Evolutionary conservation across 2,329 filamentous ascomycete species (phyloP), one percentile per base, ranked within the genome.

Genomic region (Hymenoscyphus fraxineus): DNA sequence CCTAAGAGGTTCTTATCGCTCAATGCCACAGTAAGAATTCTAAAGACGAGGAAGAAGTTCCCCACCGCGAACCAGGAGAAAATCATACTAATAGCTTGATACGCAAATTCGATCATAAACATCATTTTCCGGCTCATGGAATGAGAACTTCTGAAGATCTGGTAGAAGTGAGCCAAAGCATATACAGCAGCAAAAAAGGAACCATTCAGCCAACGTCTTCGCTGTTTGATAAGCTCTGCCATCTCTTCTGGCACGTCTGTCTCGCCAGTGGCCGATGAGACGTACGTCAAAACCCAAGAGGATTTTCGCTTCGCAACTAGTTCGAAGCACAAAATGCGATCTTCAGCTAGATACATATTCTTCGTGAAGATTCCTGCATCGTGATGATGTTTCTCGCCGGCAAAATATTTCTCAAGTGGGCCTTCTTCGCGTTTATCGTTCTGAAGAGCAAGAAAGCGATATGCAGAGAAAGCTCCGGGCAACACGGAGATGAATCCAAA

Each of bases 21-120:
- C 69, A 98, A 80, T 73, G 93, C 96, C 15, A 87, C 88, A 1
- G 93, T 97, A 66, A 98, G 81, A 75, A 98, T 97, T 16, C 65
- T 65, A 41, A 70, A 71, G 4, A 70, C 66, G 27, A 67, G 60
- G 40, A 70, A 65, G 32, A 67, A 70, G 66, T 65, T 70, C 63
- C 72, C 70, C 73, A 91, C 80, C 47, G 87, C 88, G 77, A 91
- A 90, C 77, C 88, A 90, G 27, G 88, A 90, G 77, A 91, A 90
- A 60, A 88, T 75, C 47, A 90, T 81, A 66, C 83, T 83, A 67
- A 90, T 81, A 71, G 88, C 85, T 71, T 91, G 88, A 72, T 90
- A 90, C 65, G 89, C 76, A 73, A 90, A 89, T 71, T 90, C 88
- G 68, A 90, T 82, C 73, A 90, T 86, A 15, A 91, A 80, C 59